A percentile compares a stretch with the other conserved stretches of the same genome.
These are phyloP conservation scores for Monosporascus sp. DNA, from an alignment of 2,329 filamentous ascomycete species.

Conservation along the genomic window DNA sequence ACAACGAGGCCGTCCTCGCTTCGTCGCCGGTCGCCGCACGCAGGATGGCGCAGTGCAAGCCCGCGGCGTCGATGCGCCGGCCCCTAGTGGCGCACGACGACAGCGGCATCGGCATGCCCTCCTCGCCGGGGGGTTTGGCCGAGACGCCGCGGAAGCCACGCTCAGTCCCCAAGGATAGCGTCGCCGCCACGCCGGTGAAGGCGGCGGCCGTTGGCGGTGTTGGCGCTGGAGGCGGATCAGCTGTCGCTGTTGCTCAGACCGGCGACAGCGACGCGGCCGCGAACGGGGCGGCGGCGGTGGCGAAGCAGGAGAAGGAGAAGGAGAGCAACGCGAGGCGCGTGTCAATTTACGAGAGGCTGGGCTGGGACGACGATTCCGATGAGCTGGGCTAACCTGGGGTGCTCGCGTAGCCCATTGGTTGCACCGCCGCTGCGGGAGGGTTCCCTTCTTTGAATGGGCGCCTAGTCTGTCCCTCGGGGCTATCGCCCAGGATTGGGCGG, in stretches of 20 bases:
- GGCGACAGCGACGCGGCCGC: background rate
- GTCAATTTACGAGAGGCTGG: constrained; percentile 50
- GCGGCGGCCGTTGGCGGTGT: background rate
- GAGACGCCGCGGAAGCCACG: constrained; percentile 35
- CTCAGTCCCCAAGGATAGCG: background rate
- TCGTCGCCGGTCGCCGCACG: constrained; percentile 25
- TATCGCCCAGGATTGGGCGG: too few relatives aligned
- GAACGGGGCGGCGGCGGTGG: background rate
- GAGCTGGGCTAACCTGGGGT: constrained; percentile 25
- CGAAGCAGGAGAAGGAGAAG: constrained; percentile 4
- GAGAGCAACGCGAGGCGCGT: constrained; percentile 19
- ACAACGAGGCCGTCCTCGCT: constrained; percentile 22
- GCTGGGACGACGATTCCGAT: constrained; percentile 53
- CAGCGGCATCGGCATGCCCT: constrained; percentile 26
- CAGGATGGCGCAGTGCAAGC: constrained; percentile 15
- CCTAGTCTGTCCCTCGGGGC: too few relatives aligned
- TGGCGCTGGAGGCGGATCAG: background rate
- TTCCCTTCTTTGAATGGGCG: too few relatives aligned
- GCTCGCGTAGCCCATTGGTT: background rate
- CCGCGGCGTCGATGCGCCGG: constrained; percentile 9
- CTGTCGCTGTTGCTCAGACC: background rate
- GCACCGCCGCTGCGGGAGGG: too few relatives aligned
- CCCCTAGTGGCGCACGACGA: constrained; percentile 15
- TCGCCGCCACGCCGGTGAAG: constrained; percentile 5
- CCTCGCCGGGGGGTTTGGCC: constrained; percentile 19